Percentiles rank a stretch among this genome's conserved stretches.
Evolutionary conservation across 371 early-diverging fungal genomes (phyloP).

Genomic region (Funneliformis caledonium): DNA sequence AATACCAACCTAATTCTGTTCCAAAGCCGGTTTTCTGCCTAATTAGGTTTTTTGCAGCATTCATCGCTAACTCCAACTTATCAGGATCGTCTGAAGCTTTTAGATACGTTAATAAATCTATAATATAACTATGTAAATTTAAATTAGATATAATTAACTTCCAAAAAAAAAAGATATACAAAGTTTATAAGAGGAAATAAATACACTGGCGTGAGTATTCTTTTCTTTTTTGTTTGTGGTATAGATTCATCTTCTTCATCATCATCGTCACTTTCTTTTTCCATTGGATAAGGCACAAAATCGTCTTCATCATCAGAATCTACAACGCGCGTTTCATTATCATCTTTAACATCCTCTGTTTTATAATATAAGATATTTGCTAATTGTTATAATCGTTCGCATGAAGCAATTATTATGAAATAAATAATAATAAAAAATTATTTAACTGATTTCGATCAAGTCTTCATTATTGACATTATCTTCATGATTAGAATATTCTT

Average conservation of each 20-base stretch:
- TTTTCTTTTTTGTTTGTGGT: background rate
- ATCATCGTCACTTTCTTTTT: conserved; percentile 20
- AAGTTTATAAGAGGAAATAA: background rate
- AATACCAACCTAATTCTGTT: conserved; percentile 26
- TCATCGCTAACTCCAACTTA: conserved; percentile 27
- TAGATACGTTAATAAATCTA: conserved; percentile 25
- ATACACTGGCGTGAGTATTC: conserved; percentile 22
- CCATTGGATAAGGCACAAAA: conserved; percentile 39
- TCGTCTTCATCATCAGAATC: conserved; percentile 41
- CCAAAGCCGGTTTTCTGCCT: conserved; percentile 25
- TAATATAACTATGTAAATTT: conserved; percentile 24
- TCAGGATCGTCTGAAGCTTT: conserved; percentile 27
- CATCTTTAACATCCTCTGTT: background rate
- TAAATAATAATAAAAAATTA: background rate
- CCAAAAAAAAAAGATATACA: background rate
- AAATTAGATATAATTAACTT: background rate
- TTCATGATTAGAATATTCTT: background rate
- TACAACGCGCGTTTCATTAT: no score
- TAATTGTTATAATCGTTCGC: background rate
- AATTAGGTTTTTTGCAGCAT: conserved; percentile 27
- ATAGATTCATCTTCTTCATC: background rate
- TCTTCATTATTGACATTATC: background rate
- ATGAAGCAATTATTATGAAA: background rate
- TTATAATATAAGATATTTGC: background rate
- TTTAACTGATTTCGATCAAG: background rate